Evolutionary conservation across 495 filamentous ascomycete genomes (phyloP), one percentile per base, ranked within the genome.

Genomic region (Aspergillus conjunctus): DNA sequence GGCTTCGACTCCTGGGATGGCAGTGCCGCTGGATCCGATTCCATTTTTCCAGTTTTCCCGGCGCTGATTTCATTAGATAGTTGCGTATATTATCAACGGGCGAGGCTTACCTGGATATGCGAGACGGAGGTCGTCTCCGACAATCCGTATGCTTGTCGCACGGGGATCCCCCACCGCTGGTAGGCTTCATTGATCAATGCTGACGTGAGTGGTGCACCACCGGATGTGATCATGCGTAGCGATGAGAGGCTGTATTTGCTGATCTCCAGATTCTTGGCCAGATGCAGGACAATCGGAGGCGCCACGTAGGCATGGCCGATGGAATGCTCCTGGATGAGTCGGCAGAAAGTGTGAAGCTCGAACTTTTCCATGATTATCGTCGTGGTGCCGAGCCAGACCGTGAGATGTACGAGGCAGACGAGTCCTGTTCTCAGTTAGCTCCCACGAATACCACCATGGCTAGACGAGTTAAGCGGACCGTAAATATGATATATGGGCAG

Each of bases 401-500:
- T 64, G 51, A 78, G 73, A 62, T 88, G 83, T 21, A 89, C 68
- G 3, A 87, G 70, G 48, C 77, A 82, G 6, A 75, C 85, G 14
- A 77, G 56, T 7, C 74, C 73, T 72, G 37, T 46, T 21, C 39
- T 43, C 10, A 41, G 20, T 56, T 31, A 55, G 58, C 7, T 4
- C 1, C 14, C 17, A 5, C 9, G 9, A 10, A 5, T 43, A 5
- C 10, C 4, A 34, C 26, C 14, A 21, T 7, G 14, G 3, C 26
- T 43, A 46, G n/a, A 54, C 17, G 12, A 20, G 37, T 17, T 3
- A n/a, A 15, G 34, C 71, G 17, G 62, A 80, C 88, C 88, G 67
- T 93, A 96, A 58, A 95, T 92, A 70, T 96, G 92, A 71, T 90
- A 96, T 69, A 96, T 94, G 1, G 90, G 92, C 26, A 94, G 71